Evolutionary conservation across 2,329 filamentous ascomycete genomes (phyloP), one percentile per base, ranked within the genome.

Genomic region (Mycosphaerella sp.): DNA sequence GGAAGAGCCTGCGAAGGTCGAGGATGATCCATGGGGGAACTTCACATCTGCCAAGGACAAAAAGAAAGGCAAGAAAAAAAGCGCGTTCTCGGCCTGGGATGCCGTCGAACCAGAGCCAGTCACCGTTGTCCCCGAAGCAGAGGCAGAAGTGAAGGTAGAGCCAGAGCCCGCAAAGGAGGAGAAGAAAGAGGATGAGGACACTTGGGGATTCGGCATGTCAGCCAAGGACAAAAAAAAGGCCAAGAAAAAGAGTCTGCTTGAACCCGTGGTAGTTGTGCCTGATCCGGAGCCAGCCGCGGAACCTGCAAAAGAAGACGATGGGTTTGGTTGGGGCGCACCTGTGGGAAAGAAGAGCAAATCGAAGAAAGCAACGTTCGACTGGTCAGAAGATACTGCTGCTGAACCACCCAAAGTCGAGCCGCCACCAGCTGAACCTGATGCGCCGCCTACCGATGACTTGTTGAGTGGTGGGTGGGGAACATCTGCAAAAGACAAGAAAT

Each of bases 401-500:
- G 57, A 53, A n/a, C 53, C 57, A 16, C 30, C 40, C 3, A 25
- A 58, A 13, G 44, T 59, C 9, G 57, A 59, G 13, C 53, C 64
- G 17, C 64, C 66, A 45, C 53, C 61, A 35, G 56, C 61, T 13
- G 70, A 70, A 35, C 58, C 62, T 6, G 69, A 71, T 32, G 62
- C 67, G 14, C 62, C 68, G 43, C 62, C 64, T 8, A 61, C 61
- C 25, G 61, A 58, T 25, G 77, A 77, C 53, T 79, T 80, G 59
- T 80, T 79, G 64, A 74, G 71, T 54, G 76, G 71, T 54, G 81
- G 79, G 70, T 77, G 75, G 43, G 54, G 55, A 27, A 76, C 42
- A 34, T 34, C 30, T 25, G 21, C 21, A 5, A 25, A 25, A 34
- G 30, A 34, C 54, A 80, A 76, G 56, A 69, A 72, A 53, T 76